Evolutionary conservation across 2,329 filamentous ascomycete genomes (phyloP), one percentile per base, ranked within the genome.

Genomic region (Cordyceps javanica): DNA sequence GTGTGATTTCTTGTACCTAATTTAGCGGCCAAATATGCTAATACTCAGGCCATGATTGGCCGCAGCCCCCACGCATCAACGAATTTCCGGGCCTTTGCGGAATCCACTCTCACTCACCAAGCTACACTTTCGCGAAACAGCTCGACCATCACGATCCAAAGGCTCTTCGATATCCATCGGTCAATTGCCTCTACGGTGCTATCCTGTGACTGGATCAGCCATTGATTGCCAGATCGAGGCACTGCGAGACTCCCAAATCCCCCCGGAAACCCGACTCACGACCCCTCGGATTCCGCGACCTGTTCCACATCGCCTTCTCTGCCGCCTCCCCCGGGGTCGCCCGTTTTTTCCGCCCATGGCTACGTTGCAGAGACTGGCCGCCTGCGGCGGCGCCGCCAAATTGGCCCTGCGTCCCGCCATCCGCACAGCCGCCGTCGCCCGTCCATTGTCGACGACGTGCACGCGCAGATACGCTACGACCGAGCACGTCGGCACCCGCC

Each of bases 351-450:
- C 42, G 77, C 73, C 39, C 75, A 91, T 91, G 88, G 82, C 87
- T 73, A 80, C 85, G 67, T 77, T 91, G 70, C 84, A 84, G 75
- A 85, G 89, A 74, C 80, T 91, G 70, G 87, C 86, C 73, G 81
- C 85, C 80, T 82, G 80, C 74, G 80, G 83, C 73, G 86, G 86
- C 74, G 86, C 83, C 76, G 46, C 55, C n/a, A 85, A 86, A 67
- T 76, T 88, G 66, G 85, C 80, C 70, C 74, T 85, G 65, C 79
- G 75, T 62, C 77, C 72, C 53, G 51, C 65, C 34, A 62, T 68
- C 63, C 64, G 70, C 56, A 61, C 62, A 62, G 66, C 72, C 64
- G 70, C 72, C 63, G 69, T 77, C 63, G 69, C 77, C 65, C 82
- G 88, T 64, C 77, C 82, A 65, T 83, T 92, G 68, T 89, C 89